Base-by-base conservation (phyloP, 805 yeast species). In the Spathaspora gorwiae region DNA sequence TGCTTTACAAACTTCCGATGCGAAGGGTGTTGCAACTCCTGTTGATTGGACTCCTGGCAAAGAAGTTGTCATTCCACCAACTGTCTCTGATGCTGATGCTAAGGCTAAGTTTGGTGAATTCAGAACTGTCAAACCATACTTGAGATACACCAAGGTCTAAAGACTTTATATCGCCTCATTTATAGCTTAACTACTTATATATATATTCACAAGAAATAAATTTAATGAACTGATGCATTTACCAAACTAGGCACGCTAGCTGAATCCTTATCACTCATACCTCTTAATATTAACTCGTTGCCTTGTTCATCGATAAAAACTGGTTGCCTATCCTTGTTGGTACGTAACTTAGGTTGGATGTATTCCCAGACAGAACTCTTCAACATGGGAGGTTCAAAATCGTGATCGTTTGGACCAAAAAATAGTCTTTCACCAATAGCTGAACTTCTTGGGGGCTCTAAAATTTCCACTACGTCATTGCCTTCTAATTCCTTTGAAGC, bases 31-130 rank as follows among this genome's bases (percentile, higher is more conserved):
- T 49, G 82, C 83, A 44, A 83, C 89, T 26, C 89, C 90, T 45
- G 77, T 79, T 46, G 79, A 83, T 70, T 83, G 89, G 90, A 76
- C 78, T 51, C 80, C 78, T 36, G 89, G 88, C 50, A 80, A 82
- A 49, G 88, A 84, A 63, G 88, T 83, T 39, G 82, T 84, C 53
- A 80, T 84, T 48, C 87, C 84, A 44, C 87, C 88, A 42, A 68
- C 78, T 33, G 80, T 82, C 30, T 68, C 79, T 13, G 78, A 82
- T 56, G 80, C 73, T 31, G 81, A 73, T 52, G 88, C 87, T 35
- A 73, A 73, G 61, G 70, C 37, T 12, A 62, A 76, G 61, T 82
- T 81, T 65, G 86, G 86, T 42, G 78, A 80, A 47, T 80, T 79
- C 73, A 69, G 79, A 54, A 66, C 74, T 40, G 66, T 82, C 57